phyloP scores from a whole-genome alignment of 2,329 filamentous ascomycete species.

The Diplocarpon rosae region DNA sequence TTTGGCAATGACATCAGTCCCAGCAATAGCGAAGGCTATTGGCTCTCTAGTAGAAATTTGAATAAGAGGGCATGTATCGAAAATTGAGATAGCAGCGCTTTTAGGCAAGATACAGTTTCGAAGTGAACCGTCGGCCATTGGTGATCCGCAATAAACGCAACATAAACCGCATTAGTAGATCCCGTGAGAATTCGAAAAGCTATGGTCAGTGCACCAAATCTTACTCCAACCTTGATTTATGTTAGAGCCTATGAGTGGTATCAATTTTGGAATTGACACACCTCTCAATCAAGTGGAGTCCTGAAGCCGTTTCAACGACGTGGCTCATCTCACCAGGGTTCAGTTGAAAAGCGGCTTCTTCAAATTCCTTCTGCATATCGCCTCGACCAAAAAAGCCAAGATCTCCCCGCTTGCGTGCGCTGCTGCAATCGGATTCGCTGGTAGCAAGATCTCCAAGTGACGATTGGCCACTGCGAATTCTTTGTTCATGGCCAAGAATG shows the following conservation, averaged over 20 bases:
- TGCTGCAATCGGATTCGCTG: slow-evolving; percentile 90
- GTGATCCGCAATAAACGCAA: not conserved
- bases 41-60: slow-evolving; percentile 35
- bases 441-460: slow-evolving; percentile 74
- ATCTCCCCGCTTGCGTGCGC: slow-evolving; percentile 86
- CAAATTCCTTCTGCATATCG: slow-evolving; percentile 98
- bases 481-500: slow-evolving; percentile 61
- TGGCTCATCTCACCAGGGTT: slow-evolving; percentile 77
- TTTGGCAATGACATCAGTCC: slow-evolving; percentile 46
- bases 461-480: slow-evolving; percentile 59
- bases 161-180: not conserved
- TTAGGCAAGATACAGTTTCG: slow-evolving; percentile 8
- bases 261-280: slow-evolving; percentile 27
- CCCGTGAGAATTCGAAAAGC: not conserved
- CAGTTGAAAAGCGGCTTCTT: slow-evolving; percentile 88
- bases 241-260: not conserved
- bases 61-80: slow-evolving; percentile 13
- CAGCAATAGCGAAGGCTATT: slow-evolving; percentile 38
- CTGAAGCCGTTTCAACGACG: slow-evolving; percentile 85
- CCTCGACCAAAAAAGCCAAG: slow-evolving; percentile 88
- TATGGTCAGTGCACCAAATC: not conserved
- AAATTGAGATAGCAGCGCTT: slow-evolving; percentile 10
- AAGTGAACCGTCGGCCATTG: slow-evolving; percentile 2
- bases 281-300: slow-evolving; percentile 93
- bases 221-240: slow-evolving; percentile 14